These are phyloP conservation scores for Mycena vulgaris DNA, from an alignment of 768 basidiomycete species.

Conservation along the genomic window DNA sequence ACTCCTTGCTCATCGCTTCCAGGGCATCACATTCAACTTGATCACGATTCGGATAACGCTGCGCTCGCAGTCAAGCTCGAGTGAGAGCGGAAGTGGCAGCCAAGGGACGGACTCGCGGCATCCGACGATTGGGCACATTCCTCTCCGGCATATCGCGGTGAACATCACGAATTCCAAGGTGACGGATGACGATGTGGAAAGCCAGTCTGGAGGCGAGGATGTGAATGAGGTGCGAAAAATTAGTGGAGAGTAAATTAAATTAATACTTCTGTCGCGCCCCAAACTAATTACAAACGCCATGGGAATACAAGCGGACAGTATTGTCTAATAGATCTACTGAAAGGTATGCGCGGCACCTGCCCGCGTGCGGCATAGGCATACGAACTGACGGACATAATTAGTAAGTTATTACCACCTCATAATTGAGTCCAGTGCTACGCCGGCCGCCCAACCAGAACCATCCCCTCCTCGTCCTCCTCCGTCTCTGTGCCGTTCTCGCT, in stretches of 20 bases:
- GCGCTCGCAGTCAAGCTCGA: slow-evolving; percentile 16
- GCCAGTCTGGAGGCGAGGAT: slow-evolving; percentile 9
- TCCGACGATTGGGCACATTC: background rate
- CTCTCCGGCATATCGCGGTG: background rate
- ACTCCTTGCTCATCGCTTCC: background rate
- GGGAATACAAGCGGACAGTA: no score
- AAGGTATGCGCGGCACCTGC: no score
- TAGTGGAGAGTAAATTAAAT: no score
- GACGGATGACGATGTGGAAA: slow-evolving; percentile 14
- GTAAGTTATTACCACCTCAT: no score
- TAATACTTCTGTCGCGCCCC: no score
- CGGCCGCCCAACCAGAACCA: slow-evolving; percentile 83
- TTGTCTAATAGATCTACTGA: no score
- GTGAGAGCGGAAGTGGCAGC: background rate
- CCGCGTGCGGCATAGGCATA: background rate
- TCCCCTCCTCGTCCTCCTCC: slow-evolving; percentile 89
- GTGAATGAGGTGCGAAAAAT: no score
- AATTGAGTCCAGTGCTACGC: slow-evolving; percentile 28
- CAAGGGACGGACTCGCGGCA: background rate
- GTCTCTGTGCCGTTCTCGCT: slow-evolving; percentile 82
- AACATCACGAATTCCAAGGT: background rate
- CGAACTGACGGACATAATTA: background rate
- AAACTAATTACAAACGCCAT: no score
- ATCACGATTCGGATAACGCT: slow-evolving; percentile 43
- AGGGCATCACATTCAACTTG: slow-evolving; percentile 44